Evolutionary conservation across 2,329 filamentous ascomycete species (phyloP), one percentile per base, ranked within the genome.

Genomic region (Paraphaeosphaeria sporulosa): DNA sequence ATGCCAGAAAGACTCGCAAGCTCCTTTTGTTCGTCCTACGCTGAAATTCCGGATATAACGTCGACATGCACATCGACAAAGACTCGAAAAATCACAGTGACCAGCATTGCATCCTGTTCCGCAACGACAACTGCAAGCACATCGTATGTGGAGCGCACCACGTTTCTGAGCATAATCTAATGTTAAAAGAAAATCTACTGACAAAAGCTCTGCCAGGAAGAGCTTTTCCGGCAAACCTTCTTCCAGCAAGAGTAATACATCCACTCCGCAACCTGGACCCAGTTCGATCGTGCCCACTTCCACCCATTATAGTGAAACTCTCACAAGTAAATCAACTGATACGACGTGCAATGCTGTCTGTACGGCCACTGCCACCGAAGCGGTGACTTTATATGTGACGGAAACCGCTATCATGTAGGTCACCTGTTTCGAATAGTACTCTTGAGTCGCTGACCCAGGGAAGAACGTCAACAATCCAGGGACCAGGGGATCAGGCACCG

Each of bases 21-120:
- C 34, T 44, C 36, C 7, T 57, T 57, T 19, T 57, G 55, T 34
- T 57, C 55, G 12, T 51, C 46, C 6, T 57, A 51, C n/a, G 55
- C 38, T 19, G 25, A 25, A 1, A 51, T 57, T 15, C 17, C 19
- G 12, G 55, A 57, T 17, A 19, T 27, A 21, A 57, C 47, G 19
- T 21, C 44, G 3, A 44, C 51, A 34, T 44, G 27, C 27, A 54
- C 51, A 15, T 44, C 38, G 8, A 54, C 38, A 3, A 54, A 23
- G 17, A 44, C 17, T 2, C 15, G 8, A 32, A 54, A 23, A 4
- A 17, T 30, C 12, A 21, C 51, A 13, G 10, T 27, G 15, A 15
- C 36, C 21, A 19, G 36, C 13, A 23, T 9, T 34, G 17, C 15
- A n/a, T 34, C 40, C 15, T 44, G 25, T 23, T 25, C 40, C 6